A percentile compares a stretch with the other conserved stretches of the same genome.
Conservation (phyloP, 108 stramenopile species). For the Nitzschia palea region DNA sequence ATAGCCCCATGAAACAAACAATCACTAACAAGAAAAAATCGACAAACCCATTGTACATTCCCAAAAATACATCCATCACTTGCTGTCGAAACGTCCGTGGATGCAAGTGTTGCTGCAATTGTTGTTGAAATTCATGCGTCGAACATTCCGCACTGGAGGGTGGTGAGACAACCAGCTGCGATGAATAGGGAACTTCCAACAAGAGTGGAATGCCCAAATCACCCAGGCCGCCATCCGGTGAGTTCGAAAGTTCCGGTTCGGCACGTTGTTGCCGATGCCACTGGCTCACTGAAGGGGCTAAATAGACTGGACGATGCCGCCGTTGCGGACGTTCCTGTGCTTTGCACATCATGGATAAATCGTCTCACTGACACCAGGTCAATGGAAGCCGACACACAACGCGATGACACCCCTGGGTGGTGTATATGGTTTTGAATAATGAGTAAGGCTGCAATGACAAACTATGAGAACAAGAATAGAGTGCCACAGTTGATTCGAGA, state of each 20-base stretch:
- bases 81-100: neutral
- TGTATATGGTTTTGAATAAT: no score
- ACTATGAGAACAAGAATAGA: no score
- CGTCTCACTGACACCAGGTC: no score
- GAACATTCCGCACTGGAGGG: constrained; percentile 18
- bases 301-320: constrained; percentile 35
- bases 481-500: no score
- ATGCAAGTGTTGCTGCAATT: neutral
- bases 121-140: constrained; percentile 1
- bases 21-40: constrained; percentile 23
- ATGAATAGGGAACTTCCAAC: constrained; percentile 17
- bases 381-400: no score
- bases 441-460: no score
- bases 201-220: constrained; percentile 30
- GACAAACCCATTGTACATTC: constrained; percentile 8
- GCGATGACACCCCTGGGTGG: no score
- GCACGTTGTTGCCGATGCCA: constrained; percentile 5
- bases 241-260: no score
- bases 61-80: neutral
- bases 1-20: constrained; percentile 27
- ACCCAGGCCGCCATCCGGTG: neutral
- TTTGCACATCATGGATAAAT: no score
- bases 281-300: constrained; percentile 26
- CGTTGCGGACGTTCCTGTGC: constrained; percentile 13
- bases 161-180: constrained; percentile 13